These are phyloP conservation scores for Vitis cinerea DNA, from an alignment of 164 flowering plant genomes.

Conservation along the genomic window DNA sequence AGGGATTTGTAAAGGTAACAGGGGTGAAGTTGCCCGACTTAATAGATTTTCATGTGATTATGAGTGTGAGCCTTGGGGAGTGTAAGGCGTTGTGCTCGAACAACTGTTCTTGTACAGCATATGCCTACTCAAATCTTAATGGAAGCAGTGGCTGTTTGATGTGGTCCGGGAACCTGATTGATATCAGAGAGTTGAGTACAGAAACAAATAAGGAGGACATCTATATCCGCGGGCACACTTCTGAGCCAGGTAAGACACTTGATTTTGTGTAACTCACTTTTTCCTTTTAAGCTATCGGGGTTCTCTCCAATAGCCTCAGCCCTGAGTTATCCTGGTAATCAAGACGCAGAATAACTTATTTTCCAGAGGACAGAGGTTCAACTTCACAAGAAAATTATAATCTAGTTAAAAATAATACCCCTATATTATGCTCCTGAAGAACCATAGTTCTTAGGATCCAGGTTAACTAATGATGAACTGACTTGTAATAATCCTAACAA, in stretches of 20 bases:
- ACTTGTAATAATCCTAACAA: too few species aligned
- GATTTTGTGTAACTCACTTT: too few species aligned
- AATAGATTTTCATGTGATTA: neutral
- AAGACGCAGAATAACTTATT: too few species aligned
- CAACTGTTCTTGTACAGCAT: constrained; percentile 1
- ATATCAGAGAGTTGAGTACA: neutral
- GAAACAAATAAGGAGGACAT: neutral
- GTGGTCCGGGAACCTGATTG: neutral
- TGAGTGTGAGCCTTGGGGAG: neutral
- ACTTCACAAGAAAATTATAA: too few species aligned
- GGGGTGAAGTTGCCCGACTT: constrained; percentile 1
- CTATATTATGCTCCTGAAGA: too few species aligned
- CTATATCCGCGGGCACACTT: neutral
- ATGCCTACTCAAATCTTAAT: neutral
- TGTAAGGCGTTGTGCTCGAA: neutral
- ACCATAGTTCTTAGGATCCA: too few species aligned
- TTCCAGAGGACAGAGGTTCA: too few species aligned
- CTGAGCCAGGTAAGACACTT: neutral
- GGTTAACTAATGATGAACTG: too few species aligned
- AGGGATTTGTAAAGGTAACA: constrained; percentile 7
- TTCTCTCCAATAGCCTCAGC: too few species aligned
- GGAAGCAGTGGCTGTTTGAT: neutral
- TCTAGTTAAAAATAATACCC: too few species aligned
- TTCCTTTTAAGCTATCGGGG: too few species aligned
- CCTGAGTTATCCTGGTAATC: too few species aligned